Conservation (phyloP, 2,329 filamentous ascomycete genomes). For the Colletotrichum lini region DNA sequence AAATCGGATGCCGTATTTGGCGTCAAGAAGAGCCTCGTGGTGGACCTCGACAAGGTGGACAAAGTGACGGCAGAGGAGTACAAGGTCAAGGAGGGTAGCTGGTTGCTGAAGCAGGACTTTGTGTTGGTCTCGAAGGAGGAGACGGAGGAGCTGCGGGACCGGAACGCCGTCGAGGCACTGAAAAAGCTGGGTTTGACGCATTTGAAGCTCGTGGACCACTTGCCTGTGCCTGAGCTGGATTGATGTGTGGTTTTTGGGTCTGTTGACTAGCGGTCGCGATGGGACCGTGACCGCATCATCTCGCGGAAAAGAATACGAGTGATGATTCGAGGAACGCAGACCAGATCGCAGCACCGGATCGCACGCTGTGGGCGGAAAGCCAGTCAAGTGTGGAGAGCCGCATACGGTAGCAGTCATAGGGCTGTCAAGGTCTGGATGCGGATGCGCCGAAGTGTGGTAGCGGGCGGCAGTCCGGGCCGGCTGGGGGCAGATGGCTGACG, state of each 20-base stretch:
- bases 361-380: conserved; percentile 3
- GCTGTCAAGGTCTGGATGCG: conserved; percentile 23
- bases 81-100: conserved; percentile 73
- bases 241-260: conserved; percentile 3
- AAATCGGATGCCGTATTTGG: conserved; percentile 89
- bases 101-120: conserved; percentile 81
- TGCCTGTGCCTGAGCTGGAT: conserved; percentile 80
- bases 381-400: conserved; percentile 10
- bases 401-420: conserved; percentile 23
- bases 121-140: conserved; percentile 81
- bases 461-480: not conserved
- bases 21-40: conserved; percentile 84
- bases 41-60: conserved; percentile 70
- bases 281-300: not conserved
- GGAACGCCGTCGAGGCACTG: conserved; percentile 76
- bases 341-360: not conserved
- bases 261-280: not conserved
- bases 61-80: conserved; percentile 72
- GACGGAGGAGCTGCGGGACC: conserved; percentile 75
- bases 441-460: not conserved
- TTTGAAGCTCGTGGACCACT: conserved; percentile 81
- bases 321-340: not conserved
- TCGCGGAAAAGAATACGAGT: not conserved
- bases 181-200: conserved; percentile 72
- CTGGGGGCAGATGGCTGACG: conserved; percentile 16